Evolutionary conservation across 2,329 filamentous ascomycete species (phyloP).

Genomic region (Cladophialophora immunda): DNA sequence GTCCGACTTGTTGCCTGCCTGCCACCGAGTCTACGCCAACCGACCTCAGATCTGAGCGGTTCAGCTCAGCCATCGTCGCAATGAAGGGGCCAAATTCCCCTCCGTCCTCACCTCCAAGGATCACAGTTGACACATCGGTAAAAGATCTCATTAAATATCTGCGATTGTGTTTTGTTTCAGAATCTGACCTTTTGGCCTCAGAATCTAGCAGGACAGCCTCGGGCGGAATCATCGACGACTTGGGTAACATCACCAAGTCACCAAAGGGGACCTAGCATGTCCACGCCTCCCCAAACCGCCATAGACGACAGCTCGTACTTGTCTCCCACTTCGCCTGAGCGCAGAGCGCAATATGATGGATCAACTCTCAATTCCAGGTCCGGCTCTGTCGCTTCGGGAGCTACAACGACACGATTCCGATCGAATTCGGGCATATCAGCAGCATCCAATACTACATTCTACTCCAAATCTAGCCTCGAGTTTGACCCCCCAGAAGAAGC

Average conservation of each 20-base stretch:
- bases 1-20: conserved; percentile 3
- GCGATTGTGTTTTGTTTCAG: conserved; percentile 22
- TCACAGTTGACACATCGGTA: conserved; percentile 41
- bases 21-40: neutral
- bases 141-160: conserved; percentile 9
- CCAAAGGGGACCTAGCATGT: conserved; percentile 34
- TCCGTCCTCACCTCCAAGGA: conserved; percentile 31
- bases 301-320: conserved; percentile 37
- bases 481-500: conserved; percentile 41
- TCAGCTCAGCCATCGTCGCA: conserved; percentile 15
- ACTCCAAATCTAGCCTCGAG: conserved; percentile 38
- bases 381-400: conserved; percentile 47
- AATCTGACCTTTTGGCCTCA: conserved; percentile 20
- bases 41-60: neutral
- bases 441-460: conserved; percentile 30
- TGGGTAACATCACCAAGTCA: conserved; percentile 25
- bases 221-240: conserved; percentile 23
- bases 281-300: conserved; percentile 38
- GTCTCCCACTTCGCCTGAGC: conserved; percentile 46
- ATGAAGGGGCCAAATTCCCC: conserved; percentile 33
- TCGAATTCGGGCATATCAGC: conserved; percentile 44
- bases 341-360: conserved; percentile 48
- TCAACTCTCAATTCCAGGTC: conserved; percentile 55
- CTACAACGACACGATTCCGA: conserved; percentile 44
- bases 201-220: conserved; percentile 31